These are phyloP conservation scores for Aspergillus fumigatus DNA, from an alignment of 2,329 filamentous ascomycete species.

Conservation along the genomic window DNA sequence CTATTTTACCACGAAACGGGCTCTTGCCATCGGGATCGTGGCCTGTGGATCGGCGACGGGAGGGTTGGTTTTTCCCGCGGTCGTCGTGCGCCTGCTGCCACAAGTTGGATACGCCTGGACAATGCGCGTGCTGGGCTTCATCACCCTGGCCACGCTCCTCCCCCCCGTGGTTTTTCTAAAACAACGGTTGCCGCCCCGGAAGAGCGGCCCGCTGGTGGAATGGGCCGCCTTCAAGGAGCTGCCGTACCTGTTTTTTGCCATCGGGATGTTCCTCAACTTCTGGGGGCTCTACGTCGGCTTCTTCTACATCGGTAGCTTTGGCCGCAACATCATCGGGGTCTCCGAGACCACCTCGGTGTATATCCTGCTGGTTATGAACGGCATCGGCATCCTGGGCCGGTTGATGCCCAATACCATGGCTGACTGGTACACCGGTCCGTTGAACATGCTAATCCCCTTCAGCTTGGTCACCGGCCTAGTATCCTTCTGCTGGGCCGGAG, in stretches of 20 bases:
- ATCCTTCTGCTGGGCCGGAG: constrained; percentile 56
- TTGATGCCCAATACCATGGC: constrained; percentile 56
- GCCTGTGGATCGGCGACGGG: constrained; percentile 59
- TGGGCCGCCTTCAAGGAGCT: constrained; percentile 48
- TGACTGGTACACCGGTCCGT: constrained; percentile 52
- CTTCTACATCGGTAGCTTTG: constrained; percentile 45
- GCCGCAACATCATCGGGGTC: constrained; percentile 36
- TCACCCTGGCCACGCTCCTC: constrained; percentile 48
- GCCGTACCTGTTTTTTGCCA: constrained; percentile 42
- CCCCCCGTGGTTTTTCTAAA: constrained; percentile 43
- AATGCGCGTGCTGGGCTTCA: constrained; percentile 57
- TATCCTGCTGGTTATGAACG: constrained; percentile 62
- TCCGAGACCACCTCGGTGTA: constrained; percentile 50
- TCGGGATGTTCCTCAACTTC: constrained; percentile 45
- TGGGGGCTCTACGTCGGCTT: constrained; percentile 53
- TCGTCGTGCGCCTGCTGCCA: constrained; percentile 54
- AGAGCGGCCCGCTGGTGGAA: constrained; percentile 50
- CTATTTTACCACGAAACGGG: constrained; percentile 58
- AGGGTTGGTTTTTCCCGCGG: constrained; percentile 59
- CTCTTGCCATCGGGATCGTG: constrained; percentile 56
- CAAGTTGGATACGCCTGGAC: constrained; percentile 62
- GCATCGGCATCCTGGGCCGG: constrained; percentile 55
- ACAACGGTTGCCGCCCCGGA: constrained; percentile 47
- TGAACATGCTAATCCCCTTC: constrained; percentile 58
- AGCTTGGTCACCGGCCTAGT: constrained; percentile 40